A percentile compares a stretch with the other conserved stretches of the same genome.
phyloP scores from a whole-genome alignment of 1,284 basidiomycete species.

The Tilletia indica region DNA sequence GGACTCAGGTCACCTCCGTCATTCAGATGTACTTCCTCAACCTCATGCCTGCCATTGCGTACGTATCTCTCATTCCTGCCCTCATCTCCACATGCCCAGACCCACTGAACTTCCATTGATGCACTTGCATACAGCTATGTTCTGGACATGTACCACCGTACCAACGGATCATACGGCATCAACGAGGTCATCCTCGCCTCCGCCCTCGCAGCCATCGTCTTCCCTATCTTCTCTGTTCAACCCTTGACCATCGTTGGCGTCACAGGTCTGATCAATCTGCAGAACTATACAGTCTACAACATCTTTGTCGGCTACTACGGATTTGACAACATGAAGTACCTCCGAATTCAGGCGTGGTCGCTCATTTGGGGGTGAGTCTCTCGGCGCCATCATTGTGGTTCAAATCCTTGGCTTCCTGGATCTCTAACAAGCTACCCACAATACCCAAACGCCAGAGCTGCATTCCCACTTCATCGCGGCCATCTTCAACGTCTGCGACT shows the following conservation, averaged over 20 bases:
- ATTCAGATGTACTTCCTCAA: conserved; percentile 55
- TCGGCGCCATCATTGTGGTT: background rate
- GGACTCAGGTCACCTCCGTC: conserved; percentile 37
- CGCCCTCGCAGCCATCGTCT: conserved; percentile 81
- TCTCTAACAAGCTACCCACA: background rate
- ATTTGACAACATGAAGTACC: conserved; percentile 40
- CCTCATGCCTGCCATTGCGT: conserved; percentile 80
- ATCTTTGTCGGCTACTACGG: conserved; percentile 50
- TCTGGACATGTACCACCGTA: conserved; percentile 81
- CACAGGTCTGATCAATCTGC: conserved; percentile 66
- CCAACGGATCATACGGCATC: conserved; percentile 83
- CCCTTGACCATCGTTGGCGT: conserved; percentile 91
- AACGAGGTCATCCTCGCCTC: conserved; percentile 67
- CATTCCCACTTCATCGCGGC: conserved; percentile 85
- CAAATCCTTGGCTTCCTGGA: background rate
- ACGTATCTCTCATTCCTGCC: too few relatives aligned
- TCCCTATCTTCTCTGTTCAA: conserved; percentile 83
- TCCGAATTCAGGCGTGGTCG: conserved; percentile 65
- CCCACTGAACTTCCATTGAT: background rate
- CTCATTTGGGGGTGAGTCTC: conserved; percentile 72
- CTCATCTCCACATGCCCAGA: too few relatives aligned
- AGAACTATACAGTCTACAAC: conserved; percentile 54
- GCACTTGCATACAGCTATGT: conserved; percentile 64
- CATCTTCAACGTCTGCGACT: conserved; percentile 66
- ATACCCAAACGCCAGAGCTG: conserved; percentile 60